phyloP scores from a whole-genome alignment of 148 eudicot species.

The Heliamphora exappendiculata region DNA sequence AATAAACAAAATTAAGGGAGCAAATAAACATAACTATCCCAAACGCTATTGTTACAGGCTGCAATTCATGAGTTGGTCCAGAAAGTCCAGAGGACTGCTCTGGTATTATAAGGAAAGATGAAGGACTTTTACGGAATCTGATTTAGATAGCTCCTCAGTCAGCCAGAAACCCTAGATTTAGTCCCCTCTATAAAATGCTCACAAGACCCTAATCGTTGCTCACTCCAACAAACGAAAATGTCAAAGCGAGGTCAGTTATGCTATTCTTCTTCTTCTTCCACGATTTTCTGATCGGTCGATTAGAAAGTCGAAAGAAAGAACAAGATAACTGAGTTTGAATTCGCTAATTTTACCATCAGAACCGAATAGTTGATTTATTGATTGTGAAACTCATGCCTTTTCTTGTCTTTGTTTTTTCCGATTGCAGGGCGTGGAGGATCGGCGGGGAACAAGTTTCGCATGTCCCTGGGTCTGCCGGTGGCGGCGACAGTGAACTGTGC shows the following conservation, averaged over 20 bases:
- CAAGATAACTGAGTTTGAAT: not conserved
- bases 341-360: not conserved
- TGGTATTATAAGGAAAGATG: not conserved
- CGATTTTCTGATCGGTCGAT: not conserved
- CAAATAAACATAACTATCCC: no score
- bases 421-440: constrained; percentile 64
- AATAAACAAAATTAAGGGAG: no score
- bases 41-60: no score
- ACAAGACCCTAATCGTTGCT: constrained; percentile 5
- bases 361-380: not conserved
- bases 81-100: not conserved
- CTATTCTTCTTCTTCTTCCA: not conserved
- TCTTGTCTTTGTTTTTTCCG: not conserved
- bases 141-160: not conserved
- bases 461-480: constrained; percentile 83
- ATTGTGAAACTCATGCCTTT: not conserved
- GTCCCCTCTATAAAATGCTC: not conserved
- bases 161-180: not conserved
- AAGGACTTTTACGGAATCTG: not conserved
- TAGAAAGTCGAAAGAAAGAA: not conserved
- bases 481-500: constrained; percentile 76
- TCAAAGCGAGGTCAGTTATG: constrained; percentile 50
- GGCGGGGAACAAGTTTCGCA: constrained; percentile 80
- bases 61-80: no score
- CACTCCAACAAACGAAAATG: constrained; percentile 27